Conservation (phyloP, 2,329 filamentous ascomycete species). For the Delphinella strobiligena region DNA sequence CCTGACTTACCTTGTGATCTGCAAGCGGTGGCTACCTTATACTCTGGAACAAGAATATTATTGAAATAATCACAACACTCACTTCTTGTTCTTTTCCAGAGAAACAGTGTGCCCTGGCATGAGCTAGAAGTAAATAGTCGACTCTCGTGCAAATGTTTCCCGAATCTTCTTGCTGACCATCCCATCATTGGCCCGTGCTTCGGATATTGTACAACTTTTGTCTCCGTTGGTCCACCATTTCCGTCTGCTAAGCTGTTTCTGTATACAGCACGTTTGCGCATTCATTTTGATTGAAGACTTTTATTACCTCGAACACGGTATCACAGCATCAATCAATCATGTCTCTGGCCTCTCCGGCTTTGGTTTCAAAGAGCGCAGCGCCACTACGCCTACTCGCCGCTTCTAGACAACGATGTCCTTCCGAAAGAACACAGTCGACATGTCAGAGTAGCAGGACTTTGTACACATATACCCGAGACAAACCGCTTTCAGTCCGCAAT, state of each 20-base stretch:
- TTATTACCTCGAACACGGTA: no score
- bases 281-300: no score
- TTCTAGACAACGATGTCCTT: no score
- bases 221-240: neutral
- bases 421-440: slow-evolving; percentile 8
- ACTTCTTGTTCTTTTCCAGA: no score
- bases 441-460: slow-evolving; percentile 3
- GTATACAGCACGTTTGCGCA: no score
- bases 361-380: slow-evolving; percentile 18
- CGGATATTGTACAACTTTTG: neutral
- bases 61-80: no score
- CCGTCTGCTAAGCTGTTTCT: no score
- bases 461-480: slow-evolving; percentile 5
- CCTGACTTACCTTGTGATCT: neutral
- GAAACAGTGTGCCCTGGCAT: no score
- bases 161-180: neutral
- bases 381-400: slow-evolving; percentile 22
- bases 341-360: slow-evolving; percentile 23
- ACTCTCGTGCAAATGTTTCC: neutral
- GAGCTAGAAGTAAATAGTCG: neutral
- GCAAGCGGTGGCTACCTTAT: no score
- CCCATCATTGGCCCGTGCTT: neutral
- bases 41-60: no score
- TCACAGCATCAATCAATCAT: no score
- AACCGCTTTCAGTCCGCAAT: slow-evolving; percentile 2